Base-by-base conservation (phyloP, 108 stramenopile genomes). In the Cyclostephanos invisitatus region DNA sequence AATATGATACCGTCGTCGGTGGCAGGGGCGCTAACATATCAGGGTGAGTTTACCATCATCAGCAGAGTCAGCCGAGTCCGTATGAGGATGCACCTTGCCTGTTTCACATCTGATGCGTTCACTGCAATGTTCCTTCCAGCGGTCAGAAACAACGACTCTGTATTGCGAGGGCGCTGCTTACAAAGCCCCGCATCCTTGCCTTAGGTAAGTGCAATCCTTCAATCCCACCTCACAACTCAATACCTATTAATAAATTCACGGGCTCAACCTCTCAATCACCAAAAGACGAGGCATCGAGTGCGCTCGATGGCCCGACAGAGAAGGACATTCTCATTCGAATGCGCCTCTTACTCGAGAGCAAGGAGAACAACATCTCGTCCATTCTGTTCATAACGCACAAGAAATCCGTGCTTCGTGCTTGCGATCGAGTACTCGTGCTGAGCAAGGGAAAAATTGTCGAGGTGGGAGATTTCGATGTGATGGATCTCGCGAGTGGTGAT, bases 121-220 rank as follows among this genome's bases (percentile, higher is more conserved):
- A 17, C 15, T 12, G 6, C 5, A 5, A 32, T 29, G 56, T 28
- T 61, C 74, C 92, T 6, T 75, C 66, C 28, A 95, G 94, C 7
- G 96, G 98, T 1, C 98, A 98, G 82, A 96, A 96, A 62, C 98
- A 98, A 70, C 78, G 98, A 20, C 70, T 98, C 27, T 87, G 91
- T 40, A 96, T 97, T 49, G 95, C 96, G 5, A 85, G 96, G 35
- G 94, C 95, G 4, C 61, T 96, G 37, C 64, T 95, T 0, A 81
- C 83, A n/a, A 70, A 89, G 61, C 89, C 94, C 18, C 51, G 75
- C 11, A 55, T 88, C 53, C 62, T 91, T 14, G 56, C 77, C 7
- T 70, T 88, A 25, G 87, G 86, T 77, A 74, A 83, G 82, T 73
- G 44, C 4, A 53, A 29, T 14, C 49, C 58, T 28, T 11, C 25